Evolutionary conservation across 1,139 yeast species (phyloP).

Genomic region (Taphrina deformans): DNA sequence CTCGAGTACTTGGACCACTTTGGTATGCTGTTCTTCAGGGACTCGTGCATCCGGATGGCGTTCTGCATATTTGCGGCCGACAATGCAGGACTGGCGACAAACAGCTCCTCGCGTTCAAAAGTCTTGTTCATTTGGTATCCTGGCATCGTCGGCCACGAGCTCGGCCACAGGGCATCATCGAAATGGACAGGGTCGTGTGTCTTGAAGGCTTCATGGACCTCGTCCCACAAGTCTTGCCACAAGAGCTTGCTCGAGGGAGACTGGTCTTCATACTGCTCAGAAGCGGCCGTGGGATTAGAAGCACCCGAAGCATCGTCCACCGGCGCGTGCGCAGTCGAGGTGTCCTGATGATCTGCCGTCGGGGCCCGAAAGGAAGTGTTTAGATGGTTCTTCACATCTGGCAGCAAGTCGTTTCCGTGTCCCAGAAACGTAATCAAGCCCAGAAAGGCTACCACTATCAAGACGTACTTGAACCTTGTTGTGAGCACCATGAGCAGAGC

Average conservation of each 20-base stretch:
- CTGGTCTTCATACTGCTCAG: not conserved
- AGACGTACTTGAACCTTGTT: slow-evolving; percentile 1
- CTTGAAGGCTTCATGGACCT: not conserved
- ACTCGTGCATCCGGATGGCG: not conserved
- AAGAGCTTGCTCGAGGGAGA: not conserved
- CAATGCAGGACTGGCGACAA: not conserved
- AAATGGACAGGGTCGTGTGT: not conserved
- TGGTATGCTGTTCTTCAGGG: not conserved
- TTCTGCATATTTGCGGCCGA: not conserved
- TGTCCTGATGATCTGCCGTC: not conserved
- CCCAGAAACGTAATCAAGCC: not conserved
- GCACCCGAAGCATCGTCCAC: not conserved
- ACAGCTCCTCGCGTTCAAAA: not conserved
- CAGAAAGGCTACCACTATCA: not conserved
- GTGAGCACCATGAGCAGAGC: not conserved
- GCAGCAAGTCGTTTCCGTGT: not conserved
- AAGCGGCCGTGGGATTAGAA: not conserved
- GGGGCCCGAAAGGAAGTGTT: not conserved
- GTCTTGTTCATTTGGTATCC: slow-evolving; percentile 6
- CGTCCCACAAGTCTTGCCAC: slow-evolving; percentile 2
- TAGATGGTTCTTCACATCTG: not conserved
- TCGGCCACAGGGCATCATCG: not conserved
- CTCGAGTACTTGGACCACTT: not conserved
- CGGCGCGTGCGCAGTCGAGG: not conserved
- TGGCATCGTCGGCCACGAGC: slow-evolving; percentile 20